Evolutionary conservation across 2,329 filamentous ascomycete species (phyloP).

Genomic region (Alternaria atra): DNA sequence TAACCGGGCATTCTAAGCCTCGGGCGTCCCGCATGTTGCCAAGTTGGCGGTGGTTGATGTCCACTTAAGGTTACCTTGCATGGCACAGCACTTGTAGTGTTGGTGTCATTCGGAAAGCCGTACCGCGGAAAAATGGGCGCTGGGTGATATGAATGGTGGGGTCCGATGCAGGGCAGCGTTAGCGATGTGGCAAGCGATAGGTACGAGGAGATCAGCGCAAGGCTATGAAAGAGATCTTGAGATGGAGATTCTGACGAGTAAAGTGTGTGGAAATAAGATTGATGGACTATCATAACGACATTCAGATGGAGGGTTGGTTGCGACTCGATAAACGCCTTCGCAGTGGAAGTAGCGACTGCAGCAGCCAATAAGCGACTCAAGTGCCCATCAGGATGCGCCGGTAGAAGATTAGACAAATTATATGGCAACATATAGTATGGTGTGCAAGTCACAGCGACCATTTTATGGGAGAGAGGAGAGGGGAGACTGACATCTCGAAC

Average conservation of each 20-base stretch:
- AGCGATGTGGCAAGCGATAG: constrained; percentile 1
- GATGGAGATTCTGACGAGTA: constrained; percentile 1
- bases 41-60: constrained; percentile 19
- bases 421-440: neutral
- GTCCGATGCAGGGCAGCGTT: constrained; percentile 12
- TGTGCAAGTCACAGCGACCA: too few species aligned
- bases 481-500: neutral
- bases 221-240: constrained; percentile 9
- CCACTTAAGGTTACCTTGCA: constrained; percentile 21
- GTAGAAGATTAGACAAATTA: neutral
- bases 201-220: constrained; percentile 13
- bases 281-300: constrained; percentile 1
- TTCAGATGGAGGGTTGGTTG: neutral
- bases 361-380: neutral
- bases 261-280: neutral
- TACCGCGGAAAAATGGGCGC: constrained; percentile 3
- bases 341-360: neutral
- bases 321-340: neutral
- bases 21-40: constrained; percentile 5
- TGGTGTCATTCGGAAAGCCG: constrained; percentile 11
- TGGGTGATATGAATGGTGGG: constrained; percentile 11
- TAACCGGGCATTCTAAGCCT: constrained; percentile 18
- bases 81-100: constrained; percentile 3
- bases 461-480: too few species aligned
- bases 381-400: neutral